Percentiles rank a stretch among this genome's conserved stretches.
These are phyloP conservation scores for Penicillium paradoxum DNA, from an alignment of 495 filamentous ascomycete species.

Conservation along the genomic window DNA sequence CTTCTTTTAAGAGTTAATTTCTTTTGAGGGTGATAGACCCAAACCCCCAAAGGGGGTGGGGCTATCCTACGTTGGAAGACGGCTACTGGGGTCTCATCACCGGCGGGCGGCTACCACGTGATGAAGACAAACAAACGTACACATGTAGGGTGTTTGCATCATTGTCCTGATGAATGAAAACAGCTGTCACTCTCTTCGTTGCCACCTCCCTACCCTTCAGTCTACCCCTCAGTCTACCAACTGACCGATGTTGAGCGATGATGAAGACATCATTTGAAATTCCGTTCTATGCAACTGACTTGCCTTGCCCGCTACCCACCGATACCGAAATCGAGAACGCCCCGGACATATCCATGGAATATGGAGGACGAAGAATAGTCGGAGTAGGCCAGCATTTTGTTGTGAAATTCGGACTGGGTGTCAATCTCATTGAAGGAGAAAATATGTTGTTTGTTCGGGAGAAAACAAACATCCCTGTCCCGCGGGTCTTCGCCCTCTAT, in stretches of 20 bases:
- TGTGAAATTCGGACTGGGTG: constrained; percentile 33
- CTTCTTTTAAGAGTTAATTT: no score
- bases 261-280: constrained; percentile 5
- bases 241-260: neutral
- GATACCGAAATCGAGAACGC: constrained; percentile 24
- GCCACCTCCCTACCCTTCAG: neutral
- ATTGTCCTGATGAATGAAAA: neutral
- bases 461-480: constrained; percentile 28
- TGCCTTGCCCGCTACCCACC: constrained; percentile 26
- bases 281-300: constrained; percentile 13
- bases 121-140: no score
- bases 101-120: no score
- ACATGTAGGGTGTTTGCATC: neutral
- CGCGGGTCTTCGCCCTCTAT: constrained; percentile 35
- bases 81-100: no score
- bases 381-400: constrained; percentile 30
- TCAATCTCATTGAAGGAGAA: constrained; percentile 32
- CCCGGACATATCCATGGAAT: constrained; percentile 15
- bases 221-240: neutral
- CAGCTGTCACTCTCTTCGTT: neutral
- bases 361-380: constrained; percentile 23
- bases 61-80: no score
- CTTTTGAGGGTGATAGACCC: no score
- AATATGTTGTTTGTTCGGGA: constrained; percentile 36
- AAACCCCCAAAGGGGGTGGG: no score